A percentile compares a stretch with the other conserved stretches of the same genome.
phyloP scores from a whole-genome alignment of 2,329 filamentous ascomycete genomes.

The Neopestalotiopsis rosae region DNA sequence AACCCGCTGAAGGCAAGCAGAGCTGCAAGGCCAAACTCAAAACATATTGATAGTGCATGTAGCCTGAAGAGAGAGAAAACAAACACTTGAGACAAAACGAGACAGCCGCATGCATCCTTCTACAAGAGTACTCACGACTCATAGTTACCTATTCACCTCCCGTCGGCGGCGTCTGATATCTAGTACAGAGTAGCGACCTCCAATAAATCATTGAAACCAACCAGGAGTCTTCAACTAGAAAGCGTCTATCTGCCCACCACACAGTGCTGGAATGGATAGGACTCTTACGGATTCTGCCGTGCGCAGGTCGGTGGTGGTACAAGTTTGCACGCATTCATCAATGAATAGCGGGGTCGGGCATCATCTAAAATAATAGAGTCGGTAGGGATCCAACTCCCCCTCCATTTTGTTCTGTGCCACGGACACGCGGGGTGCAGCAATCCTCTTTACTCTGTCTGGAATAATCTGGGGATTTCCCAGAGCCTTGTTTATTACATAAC shows the following conservation, averaged over 20 bases:
- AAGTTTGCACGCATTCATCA: not conserved
- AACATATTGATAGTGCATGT: not conserved
- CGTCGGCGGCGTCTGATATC: not conserved
- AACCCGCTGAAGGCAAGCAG: not conserved
- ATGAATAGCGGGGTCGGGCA: not conserved
- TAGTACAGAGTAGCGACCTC: too few species aligned
- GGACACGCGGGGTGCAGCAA: constrained; percentile 1
- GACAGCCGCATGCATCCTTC: not conserved
- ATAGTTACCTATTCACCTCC: not conserved
- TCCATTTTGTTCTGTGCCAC: not conserved
- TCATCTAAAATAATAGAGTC: not conserved
- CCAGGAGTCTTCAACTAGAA: not conserved
- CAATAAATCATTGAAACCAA: too few species aligned
- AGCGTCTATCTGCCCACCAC: not conserved
- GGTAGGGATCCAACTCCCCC: not conserved
- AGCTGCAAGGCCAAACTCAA: not conserved
- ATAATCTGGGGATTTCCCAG: not conserved
- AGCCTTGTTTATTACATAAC: not conserved
- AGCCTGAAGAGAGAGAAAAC: not conserved
- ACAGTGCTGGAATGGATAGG: not conserved
- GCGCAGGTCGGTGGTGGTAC: not conserved
- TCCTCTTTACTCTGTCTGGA: not conserved
- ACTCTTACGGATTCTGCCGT: not conserved
- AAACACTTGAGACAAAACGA: not conserved
- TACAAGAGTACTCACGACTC: not conserved